phyloP scores from a whole-genome alignment of 345 rosid genomes.

The Aethionema arabicum region DNA sequence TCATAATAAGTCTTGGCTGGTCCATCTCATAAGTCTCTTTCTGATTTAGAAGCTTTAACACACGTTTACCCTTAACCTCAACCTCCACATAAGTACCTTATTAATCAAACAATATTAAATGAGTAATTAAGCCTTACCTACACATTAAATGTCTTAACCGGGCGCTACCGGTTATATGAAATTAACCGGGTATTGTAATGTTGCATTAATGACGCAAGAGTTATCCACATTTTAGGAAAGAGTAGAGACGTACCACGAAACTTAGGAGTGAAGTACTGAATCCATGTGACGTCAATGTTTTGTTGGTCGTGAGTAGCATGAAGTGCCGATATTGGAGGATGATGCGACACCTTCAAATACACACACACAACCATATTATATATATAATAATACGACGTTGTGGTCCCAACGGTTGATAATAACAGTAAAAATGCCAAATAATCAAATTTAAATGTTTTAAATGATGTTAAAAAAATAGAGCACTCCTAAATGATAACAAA shows the following conservation, averaged over 20 bases:
- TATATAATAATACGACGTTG: too few species aligned
- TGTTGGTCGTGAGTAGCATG: conserved; percentile 72
- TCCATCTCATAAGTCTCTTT: conserved; percentile 77
- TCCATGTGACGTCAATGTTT: conserved; percentile 62
- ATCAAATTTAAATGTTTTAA: too few species aligned
- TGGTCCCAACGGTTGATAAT: too few species aligned
- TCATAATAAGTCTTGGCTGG: conserved; percentile 57
- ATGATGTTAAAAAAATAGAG: too few species aligned
- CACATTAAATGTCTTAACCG: conserved; percentile 1
- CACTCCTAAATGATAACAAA: too few species aligned
- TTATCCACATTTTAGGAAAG: too few species aligned
- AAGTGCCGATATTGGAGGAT: conserved; percentile 85
- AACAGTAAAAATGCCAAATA: too few species aligned
- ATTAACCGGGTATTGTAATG: background rate
- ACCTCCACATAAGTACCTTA: conserved; percentile 67
- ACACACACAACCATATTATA: too few species aligned
- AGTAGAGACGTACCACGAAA: conserved; percentile 50
- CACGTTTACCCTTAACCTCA: conserved; percentile 61
- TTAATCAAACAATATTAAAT: conserved; percentile 14
- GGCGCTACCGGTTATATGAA: background rate
- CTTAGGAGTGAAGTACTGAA: conserved; percentile 55
- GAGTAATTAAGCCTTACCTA: background rate
- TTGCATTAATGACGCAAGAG: too few species aligned
- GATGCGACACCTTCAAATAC: conserved; percentile 68
- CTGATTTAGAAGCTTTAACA: conserved; percentile 51